A percentile compares a stretch with the other conserved stretches of the same genome.
phyloP scores from a whole-genome alignment of 345 rosid genomes.

The Citrus cavaleriei region DNA sequence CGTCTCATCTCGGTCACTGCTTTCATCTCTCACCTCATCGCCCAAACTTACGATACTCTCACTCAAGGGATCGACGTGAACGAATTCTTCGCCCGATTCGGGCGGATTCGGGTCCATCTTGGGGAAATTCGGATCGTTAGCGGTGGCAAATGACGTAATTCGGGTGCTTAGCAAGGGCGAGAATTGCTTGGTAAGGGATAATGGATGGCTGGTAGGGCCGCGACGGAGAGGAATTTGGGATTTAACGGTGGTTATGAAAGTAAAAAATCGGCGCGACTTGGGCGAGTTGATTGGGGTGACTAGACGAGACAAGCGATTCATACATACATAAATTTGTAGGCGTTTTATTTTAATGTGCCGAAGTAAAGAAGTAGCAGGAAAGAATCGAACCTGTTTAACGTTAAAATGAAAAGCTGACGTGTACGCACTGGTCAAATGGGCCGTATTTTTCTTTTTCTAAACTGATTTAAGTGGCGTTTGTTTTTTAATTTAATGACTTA shows the following conservation, averaged over 20 bases:
- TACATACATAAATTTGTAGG: neutral
- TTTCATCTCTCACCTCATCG: conserved; percentile 31
- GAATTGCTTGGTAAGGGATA: neutral
- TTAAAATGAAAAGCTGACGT: too few species aligned
- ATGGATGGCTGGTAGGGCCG: neutral
- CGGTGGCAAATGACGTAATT: conserved; percentile 10
- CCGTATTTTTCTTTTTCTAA: too few species aligned
- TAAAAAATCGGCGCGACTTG: conserved; percentile 14
- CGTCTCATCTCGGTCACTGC: neutral
- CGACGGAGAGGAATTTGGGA: neutral
- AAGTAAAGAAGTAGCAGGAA: neutral
- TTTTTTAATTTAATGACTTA: too few species aligned
- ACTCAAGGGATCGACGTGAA: conserved; percentile 78
- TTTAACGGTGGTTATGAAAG: neutral
- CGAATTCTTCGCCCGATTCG: conserved; percentile 61
- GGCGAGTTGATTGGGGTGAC: conserved; percentile 16
- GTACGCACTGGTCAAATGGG: too few species aligned
- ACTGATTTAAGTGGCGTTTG: accelerated
- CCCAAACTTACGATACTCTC: conserved; percentile 60
- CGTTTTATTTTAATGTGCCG: neutral
- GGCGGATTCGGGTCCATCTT: conserved; percentile 42
- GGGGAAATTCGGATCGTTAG: conserved; percentile 6
- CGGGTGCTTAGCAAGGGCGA: neutral
- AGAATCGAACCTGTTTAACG: neutral
- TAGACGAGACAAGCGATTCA: conserved; percentile 36